phyloP scores from a whole-genome alignment of 2,329 filamentous ascomycete species.

The Pestalotiopsis sp. region DNA sequence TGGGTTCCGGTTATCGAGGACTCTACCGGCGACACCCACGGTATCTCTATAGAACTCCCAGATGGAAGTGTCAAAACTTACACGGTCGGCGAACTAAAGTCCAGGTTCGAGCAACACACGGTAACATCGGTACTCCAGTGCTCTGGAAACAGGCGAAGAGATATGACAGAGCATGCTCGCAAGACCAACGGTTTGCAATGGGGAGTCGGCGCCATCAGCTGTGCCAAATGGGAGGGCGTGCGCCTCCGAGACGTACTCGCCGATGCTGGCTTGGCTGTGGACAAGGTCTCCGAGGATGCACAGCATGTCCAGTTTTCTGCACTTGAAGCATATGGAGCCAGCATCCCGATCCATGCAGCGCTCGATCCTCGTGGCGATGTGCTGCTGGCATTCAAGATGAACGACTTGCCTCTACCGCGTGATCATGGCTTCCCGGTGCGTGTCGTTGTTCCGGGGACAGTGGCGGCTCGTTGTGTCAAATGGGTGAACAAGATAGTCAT shows the following conservation, averaged over 20 bases:
- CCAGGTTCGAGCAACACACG: conserved; percentile 42
- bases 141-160: conserved; percentile 46
- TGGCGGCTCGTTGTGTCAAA: conserved; percentile 69
- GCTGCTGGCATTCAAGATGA: conserved; percentile 69
- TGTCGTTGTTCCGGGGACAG: conserved; percentile 64
- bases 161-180: conserved; percentile 44
- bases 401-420: conserved; percentile 60
- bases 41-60: conserved; percentile 42
- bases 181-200: conserved; percentile 49
- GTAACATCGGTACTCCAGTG: conserved; percentile 49
- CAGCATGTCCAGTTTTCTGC: conserved; percentile 49
- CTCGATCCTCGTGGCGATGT: conserved; percentile 65
- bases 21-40: conserved; percentile 34
- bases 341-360: conserved; percentile 60
- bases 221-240: conserved; percentile 48
- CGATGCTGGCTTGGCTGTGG: conserved; percentile 37
- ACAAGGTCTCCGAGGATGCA: conserved; percentile 29
- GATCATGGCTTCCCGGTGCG: conserved; percentile 69
- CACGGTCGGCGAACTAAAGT: conserved; percentile 42
- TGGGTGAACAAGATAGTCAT: conserved; percentile 68
- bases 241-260: conserved; percentile 44
- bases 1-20: conserved; percentile 43
- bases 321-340: conserved; percentile 62
- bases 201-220: conserved; percentile 48
- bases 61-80: conserved; percentile 42